These are phyloP conservation scores for Russula foetens DNA, from an alignment of 768 basidiomycete species.

Conservation along the genomic window DNA sequence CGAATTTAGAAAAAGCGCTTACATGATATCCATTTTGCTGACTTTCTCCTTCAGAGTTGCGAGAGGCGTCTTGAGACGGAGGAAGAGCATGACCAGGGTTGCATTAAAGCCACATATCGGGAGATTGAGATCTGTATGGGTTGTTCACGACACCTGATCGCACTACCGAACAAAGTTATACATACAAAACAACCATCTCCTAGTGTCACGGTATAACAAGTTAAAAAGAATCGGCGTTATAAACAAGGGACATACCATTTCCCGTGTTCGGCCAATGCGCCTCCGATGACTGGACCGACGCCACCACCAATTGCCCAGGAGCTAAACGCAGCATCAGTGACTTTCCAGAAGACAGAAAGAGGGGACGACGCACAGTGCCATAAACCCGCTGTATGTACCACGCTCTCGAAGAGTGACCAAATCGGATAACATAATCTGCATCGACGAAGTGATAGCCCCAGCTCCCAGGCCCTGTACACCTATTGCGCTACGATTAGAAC, in stretches of 20 bases:
- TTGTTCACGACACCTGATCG: neutral
- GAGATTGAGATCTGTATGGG: slow-evolving; percentile 29
- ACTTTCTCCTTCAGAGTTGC: slow-evolving; percentile 29
- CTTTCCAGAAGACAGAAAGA: too few species aligned
- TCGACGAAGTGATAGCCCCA: slow-evolving; percentile 25
- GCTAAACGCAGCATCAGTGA: slow-evolving; percentile 2
- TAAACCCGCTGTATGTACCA: slow-evolving; percentile 26
- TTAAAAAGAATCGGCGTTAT: neutral
- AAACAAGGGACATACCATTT: slow-evolving; percentile 3
- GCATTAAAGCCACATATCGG: slow-evolving; percentile 28
- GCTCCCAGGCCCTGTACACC: slow-evolving; percentile 27
- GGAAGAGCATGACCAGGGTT: slow-evolving; percentile 25
- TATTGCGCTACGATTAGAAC: neutral
- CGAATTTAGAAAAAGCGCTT: neutral
- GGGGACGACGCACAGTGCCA: slow-evolving; percentile 24
- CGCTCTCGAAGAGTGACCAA: slow-evolving; percentile 30
- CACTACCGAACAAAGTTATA: neutral
- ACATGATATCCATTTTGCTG: slow-evolving; percentile 34
- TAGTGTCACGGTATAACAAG: neutral
- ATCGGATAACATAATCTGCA: slow-evolving; percentile 29
- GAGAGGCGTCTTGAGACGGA: slow-evolving; percentile 29
- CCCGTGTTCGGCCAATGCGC: slow-evolving; percentile 21
- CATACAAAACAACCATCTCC: slow-evolving; percentile 22
- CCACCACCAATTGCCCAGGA: slow-evolving; percentile 25
- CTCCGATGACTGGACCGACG: slow-evolving; percentile 27